phyloP scores from a whole-genome alignment of 208 protist genomes.

The Leptomonas seymouri region DNA sequence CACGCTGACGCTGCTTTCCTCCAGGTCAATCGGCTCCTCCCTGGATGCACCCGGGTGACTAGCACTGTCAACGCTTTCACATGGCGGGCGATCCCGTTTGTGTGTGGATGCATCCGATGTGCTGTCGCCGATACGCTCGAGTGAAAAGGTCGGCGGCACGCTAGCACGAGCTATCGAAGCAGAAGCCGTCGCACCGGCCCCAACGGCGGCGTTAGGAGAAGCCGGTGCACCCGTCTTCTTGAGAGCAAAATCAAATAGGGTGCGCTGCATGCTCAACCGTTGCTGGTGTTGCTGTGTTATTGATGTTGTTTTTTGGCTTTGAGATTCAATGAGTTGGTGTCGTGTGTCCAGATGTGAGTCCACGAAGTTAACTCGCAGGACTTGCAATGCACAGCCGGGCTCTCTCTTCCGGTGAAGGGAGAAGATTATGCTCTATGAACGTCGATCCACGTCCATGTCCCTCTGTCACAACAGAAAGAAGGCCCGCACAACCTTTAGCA shows the following conservation, averaged over 20 bases:
- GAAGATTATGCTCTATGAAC: too few relatives aligned
- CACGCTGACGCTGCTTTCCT: conserved; percentile 1
- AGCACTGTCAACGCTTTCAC: neutral
- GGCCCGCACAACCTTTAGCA: too few relatives aligned
- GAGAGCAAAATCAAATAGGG: conserved; percentile 29
- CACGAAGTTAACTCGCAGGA: too few relatives aligned
- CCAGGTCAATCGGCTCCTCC: neutral
- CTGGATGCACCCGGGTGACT: neutral
- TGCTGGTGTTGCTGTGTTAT: too few relatives aligned
- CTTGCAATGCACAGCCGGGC: too few relatives aligned
- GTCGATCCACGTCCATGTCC: too few relatives aligned
- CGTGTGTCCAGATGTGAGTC: too few relatives aligned
- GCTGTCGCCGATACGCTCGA: neutral
- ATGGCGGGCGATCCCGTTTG: neutral
- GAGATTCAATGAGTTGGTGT: too few relatives aligned
- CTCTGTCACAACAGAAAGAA: too few relatives aligned
- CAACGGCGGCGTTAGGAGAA: neutral
- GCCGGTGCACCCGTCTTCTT: conserved; percentile 1
- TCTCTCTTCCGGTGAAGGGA: too few relatives aligned
- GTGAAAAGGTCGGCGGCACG: neutral
- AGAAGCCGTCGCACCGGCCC: neutral
- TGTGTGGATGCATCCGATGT: neutral
- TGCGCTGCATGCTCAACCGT: conserved; percentile 31
- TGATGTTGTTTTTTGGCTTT: too few relatives aligned
- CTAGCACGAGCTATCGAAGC: neutral